Conservation (phyloP, 2,329 filamentous ascomycete species). For the Diaporthe sp. region DNA sequence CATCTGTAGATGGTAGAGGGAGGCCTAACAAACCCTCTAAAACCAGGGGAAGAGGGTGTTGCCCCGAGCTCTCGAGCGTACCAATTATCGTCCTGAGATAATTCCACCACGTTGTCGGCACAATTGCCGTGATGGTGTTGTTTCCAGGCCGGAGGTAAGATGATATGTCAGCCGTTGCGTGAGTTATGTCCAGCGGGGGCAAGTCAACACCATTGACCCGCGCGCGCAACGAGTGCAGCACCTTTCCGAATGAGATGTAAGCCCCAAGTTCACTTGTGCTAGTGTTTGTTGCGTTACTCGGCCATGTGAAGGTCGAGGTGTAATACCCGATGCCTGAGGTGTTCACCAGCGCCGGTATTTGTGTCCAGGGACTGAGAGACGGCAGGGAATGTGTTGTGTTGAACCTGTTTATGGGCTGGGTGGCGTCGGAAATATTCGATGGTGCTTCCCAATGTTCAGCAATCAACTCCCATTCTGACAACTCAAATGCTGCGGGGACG, state of each 20-base stretch:
- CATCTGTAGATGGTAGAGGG: background rate
- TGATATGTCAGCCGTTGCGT: background rate
- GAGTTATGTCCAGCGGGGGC: background rate
- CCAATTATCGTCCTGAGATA: background rate
- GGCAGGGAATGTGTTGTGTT: background rate
- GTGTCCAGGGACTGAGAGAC: background rate
- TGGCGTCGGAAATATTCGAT: background rate
- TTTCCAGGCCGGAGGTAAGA: background rate
- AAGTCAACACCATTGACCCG: background rate
- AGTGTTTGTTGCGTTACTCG: background rate
- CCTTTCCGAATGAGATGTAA: background rate
- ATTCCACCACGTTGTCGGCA: conserved; percentile 6
- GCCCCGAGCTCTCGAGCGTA: background rate
- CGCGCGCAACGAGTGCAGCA: background rate
- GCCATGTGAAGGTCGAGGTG: background rate
- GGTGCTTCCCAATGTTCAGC: conserved; percentile 8
- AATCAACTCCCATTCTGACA: background rate
- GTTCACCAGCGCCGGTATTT: background rate
- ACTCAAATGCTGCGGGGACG: background rate
- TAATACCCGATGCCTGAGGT: background rate
- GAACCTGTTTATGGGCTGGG: background rate
- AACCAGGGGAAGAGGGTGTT: background rate
- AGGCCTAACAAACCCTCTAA: background rate
- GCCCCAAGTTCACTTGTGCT: background rate
- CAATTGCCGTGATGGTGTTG: background rate